These are phyloP conservation scores for Elaphomyces granulatus DNA, from an alignment of 495 filamentous ascomycete species.

Conservation along the genomic window DNA sequence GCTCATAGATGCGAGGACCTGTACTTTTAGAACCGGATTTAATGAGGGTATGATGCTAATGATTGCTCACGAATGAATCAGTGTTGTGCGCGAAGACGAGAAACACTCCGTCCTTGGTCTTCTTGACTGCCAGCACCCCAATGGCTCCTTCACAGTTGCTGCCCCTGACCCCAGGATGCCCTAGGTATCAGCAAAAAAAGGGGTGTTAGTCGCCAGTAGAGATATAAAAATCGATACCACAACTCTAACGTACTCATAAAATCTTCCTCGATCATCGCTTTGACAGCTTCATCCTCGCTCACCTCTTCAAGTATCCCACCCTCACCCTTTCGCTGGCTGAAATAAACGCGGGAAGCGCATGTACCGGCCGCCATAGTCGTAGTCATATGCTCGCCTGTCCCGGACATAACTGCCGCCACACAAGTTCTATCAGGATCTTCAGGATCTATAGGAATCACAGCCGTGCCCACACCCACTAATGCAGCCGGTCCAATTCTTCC, in stretches of 20 bases:
- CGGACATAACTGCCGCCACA: constrained; percentile 73
- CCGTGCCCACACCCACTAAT: constrained; percentile 77
- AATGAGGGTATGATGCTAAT: background rate
- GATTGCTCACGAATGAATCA: constrained; percentile 55
- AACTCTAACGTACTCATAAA: constrained; percentile 50
- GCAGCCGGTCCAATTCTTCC: constrained; percentile 87
- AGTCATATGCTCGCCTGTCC: constrained; percentile 95
- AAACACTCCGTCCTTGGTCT: constrained; percentile 49
- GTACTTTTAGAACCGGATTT: too few species aligned
- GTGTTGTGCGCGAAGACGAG: constrained; percentile 89
- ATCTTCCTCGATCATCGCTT: constrained; percentile 55
- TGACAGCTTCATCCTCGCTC: constrained; percentile 58
- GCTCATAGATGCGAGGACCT: constrained; percentile 76
- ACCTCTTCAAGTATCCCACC: constrained; percentile 46
- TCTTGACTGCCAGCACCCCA: constrained; percentile 74
- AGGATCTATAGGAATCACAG: constrained; percentile 57
- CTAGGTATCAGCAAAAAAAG: constrained; percentile 16
- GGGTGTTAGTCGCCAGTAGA: constrained; percentile 9
- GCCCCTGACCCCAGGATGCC: constrained; percentile 57
- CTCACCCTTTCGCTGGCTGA: constrained; percentile 40
- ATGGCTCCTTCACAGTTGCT: constrained; percentile 64
- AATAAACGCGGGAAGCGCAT: constrained; percentile 64
- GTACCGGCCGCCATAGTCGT: constrained; percentile 71
- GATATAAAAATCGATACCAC: background rate
- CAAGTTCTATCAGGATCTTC: constrained; percentile 44